phyloP scores from a whole-genome alignment of 2,329 filamentous ascomycete species.

The Aspergillus fijiensis region DNA sequence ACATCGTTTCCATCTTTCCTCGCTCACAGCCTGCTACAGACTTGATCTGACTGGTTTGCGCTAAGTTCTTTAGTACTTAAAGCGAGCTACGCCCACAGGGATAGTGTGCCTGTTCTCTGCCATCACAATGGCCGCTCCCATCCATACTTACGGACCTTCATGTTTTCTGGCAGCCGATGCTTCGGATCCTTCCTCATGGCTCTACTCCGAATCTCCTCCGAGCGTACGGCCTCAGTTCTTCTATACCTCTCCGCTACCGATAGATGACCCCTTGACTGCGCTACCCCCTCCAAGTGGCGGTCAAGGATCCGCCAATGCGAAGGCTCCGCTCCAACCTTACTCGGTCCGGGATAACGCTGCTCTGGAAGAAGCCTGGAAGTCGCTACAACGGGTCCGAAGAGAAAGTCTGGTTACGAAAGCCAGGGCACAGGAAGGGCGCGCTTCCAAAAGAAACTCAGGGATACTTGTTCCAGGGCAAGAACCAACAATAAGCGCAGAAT shows the following conservation, averaged over 20 bases:
- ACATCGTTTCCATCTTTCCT: background rate
- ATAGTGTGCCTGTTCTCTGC: background rate
- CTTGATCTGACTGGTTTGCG: constrained; percentile 2
- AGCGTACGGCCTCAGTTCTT: constrained; percentile 72
- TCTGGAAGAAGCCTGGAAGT: constrained; percentile 74
- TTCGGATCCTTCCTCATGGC: constrained; percentile 33
- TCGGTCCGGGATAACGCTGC: constrained; percentile 74
- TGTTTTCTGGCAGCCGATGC: constrained; percentile 52
- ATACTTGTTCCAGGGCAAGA: constrained; percentile 29
- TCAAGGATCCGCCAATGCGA: constrained; percentile 50
- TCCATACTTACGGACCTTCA: constrained; percentile 61
- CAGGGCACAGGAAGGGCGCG: constrained; percentile 12
- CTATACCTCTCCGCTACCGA: constrained; percentile 76
- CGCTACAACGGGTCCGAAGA: constrained; percentile 44
- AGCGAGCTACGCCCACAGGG: background rate
- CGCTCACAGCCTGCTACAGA: constrained; percentile 6
- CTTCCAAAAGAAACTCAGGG: constrained; percentile 12
- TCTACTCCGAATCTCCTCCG: constrained; percentile 53
- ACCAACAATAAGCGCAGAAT: constrained; percentile 8
- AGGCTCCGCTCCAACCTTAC: constrained; percentile 71
- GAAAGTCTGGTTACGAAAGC: constrained; percentile 8
- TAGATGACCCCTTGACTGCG: constrained; percentile 84
- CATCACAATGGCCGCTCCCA: constrained; percentile 39
- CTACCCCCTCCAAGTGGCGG: constrained; percentile 54
- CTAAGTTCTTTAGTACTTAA: constrained; percentile 2